Evolutionary conservation across 1,139 yeast species (phyloP), one percentile per base, ranked within the genome.

Genomic region (Pneumocystis canis): DNA sequence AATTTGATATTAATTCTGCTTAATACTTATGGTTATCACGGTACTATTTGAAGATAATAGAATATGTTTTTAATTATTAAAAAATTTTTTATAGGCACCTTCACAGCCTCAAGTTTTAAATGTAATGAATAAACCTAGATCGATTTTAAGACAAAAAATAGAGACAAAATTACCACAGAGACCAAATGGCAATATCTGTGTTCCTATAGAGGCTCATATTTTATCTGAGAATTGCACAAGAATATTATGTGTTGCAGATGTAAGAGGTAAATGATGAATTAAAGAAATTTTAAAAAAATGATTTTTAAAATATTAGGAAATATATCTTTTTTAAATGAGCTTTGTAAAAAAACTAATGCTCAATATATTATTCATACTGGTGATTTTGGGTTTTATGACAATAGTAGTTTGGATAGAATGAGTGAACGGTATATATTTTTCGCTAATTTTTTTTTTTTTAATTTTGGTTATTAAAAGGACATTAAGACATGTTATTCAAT

Each of bases 361-460:
- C 77, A 79, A 57, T 69, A 79, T 35, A 79, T 87, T 40, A 76
- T 87, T 18, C 94, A 86, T 71, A 84, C 89, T 1, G 94, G 94
- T 18, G 85, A 84, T 68, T 86, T 87, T 74, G 95, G 95, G 18
- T 85, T 87, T 71, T 83, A 87, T 75, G 86, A 85, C 69, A 73
- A 74, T 47, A 79, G 79, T 20, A 82, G 87, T 47, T 77, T 85
- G n/a, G 75, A 73, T 11, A 76, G 80, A 66, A 81, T 84, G 63
- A 68, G 75, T 9, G 70, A 70, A 57, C 71, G 69, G 70, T 68
- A 59, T 47, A 37, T 14, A 30, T 20, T 11, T 56, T n/a, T 57
- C 11, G n/a, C n/a, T n/a, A n/a, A n/a, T 31, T 39, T 57, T 16
- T n/a, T 14, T 40, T 63, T 37, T n/a, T 41, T 16, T 56, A 35